Evolutionary conservation across 495 filamentous ascomycete species (phyloP).

Genomic region (Annulohypoxylon nitens): DNA sequence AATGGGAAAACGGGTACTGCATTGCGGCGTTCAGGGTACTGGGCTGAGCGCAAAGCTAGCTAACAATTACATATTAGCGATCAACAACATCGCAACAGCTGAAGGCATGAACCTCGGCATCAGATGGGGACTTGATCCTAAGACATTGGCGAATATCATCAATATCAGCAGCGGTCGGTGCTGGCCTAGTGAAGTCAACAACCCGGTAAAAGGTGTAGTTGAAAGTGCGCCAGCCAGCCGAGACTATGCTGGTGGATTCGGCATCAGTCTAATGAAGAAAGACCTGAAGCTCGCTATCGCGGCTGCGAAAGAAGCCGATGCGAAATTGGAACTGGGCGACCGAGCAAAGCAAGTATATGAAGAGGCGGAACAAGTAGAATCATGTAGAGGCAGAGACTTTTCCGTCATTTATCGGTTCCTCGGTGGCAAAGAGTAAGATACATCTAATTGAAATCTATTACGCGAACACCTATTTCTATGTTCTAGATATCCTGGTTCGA

Average conservation of each 20-base stretch:
- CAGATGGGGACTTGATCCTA: conserved; percentile 84
- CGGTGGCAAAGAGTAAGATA: conserved; percentile 61
- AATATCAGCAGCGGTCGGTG: conserved; percentile 88
- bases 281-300: conserved; percentile 79
- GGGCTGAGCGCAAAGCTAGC: conserved; percentile 89
- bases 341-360: conserved; percentile 78
- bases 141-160: conserved; percentile 81
- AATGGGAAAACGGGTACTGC: conserved; percentile 86
- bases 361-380: conserved; percentile 67
- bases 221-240: conserved; percentile 76
- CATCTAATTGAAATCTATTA: background rate
- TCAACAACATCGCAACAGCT: conserved; percentile 92
- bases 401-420: conserved; percentile 86
- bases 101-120: conserved; percentile 95
- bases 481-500: background rate
- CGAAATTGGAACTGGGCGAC: conserved; percentile 73
- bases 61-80: conserved; percentile 92
- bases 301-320: conserved; percentile 76
- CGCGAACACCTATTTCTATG: background rate
- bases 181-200: conserved; percentile 94
- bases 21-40: conserved; percentile 82
- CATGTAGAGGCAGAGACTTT: conserved; percentile 81
- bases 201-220: conserved; percentile 89
- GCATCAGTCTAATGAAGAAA: conserved; percentile 86
- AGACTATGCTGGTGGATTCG: conserved; percentile 86